These are phyloP conservation scores for Aristolochia fimbriata DNA, from an alignment of 164 flowering plant genomes.

Conservation along the genomic window DNA sequence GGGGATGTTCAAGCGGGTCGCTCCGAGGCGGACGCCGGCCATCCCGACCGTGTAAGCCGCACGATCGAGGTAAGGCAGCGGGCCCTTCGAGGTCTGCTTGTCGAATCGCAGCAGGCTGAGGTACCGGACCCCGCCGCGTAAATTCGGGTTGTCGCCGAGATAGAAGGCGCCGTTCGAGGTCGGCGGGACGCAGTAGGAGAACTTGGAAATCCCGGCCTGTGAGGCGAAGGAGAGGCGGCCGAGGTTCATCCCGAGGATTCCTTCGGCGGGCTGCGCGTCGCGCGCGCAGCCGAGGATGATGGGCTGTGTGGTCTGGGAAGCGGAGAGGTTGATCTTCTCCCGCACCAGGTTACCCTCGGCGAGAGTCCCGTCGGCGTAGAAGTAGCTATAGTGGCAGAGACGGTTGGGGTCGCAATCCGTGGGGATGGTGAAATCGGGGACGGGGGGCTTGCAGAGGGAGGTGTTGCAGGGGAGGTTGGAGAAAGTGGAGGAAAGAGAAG, in stretches of 20 bases:
- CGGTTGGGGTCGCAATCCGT: slow-evolving; percentile 59
- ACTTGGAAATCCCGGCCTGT: slow-evolving; percentile 41
- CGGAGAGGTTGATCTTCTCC: slow-evolving; percentile 40
- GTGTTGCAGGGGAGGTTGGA: slow-evolving; percentile 56
- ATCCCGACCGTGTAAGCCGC: slow-evolving; percentile 52
- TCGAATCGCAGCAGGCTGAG: slow-evolving; percentile 30
- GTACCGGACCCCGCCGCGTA: slow-evolving; percentile 27
- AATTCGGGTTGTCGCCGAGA: slow-evolving; percentile 52
- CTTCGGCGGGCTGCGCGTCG: slow-evolving; percentile 35
- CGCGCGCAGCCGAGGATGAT: slow-evolving; percentile 57
- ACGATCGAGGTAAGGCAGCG: slow-evolving; percentile 51
- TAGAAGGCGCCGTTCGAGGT: slow-evolving; percentile 35
- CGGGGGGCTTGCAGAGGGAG: slow-evolving; percentile 59
- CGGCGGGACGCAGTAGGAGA: slow-evolving; percentile 63
- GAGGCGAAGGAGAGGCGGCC: slow-evolving; percentile 64
- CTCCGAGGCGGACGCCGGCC: slow-evolving; percentile 44
- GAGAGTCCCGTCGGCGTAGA: slow-evolving; percentile 74
- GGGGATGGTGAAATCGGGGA: slow-evolving; percentile 70
- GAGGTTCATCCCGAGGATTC: slow-evolving; percentile 75
- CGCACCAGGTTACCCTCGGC: slow-evolving; percentile 79
- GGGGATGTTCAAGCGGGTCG: slow-evolving; percentile 33
- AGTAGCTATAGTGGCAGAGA: slow-evolving; percentile 73
- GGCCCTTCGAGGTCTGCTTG: slow-evolving; percentile 9
- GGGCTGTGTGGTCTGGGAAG: slow-evolving; percentile 42
- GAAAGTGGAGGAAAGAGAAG: slow-evolving; percentile 75